A percentile compares a stretch with the other conserved stretches of the same genome.
These are phyloP conservation scores for Psilocybe subaeruginosa DNA, from an alignment of 768 basidiomycete species.

Conservation along the genomic window DNA sequence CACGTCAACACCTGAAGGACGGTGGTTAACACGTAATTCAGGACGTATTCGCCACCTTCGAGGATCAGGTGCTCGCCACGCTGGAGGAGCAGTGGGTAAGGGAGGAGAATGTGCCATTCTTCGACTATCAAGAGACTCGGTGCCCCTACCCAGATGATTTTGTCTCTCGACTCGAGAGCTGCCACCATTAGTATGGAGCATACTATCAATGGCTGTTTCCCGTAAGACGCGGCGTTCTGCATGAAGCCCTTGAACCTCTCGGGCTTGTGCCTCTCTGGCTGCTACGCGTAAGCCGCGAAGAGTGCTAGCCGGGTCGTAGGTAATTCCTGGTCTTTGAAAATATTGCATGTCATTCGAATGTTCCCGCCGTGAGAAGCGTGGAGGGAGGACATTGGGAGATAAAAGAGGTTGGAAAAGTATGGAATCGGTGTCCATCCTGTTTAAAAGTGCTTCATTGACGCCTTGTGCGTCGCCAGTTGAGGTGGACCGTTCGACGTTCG, in stretches of 20 bases:
- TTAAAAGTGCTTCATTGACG: not conserved
- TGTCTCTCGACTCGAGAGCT: constrained; percentile 9
- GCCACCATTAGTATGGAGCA: not conserved
- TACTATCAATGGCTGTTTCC: not conserved
- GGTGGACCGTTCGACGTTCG: not conserved
- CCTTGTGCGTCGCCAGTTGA: not conserved
- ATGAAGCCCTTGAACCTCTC: not conserved
- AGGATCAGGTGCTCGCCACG: constrained; percentile 18
- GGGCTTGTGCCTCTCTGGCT: constrained; percentile 21
- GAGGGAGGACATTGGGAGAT: constrained; percentile 10
- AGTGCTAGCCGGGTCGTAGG: constrained; percentile 21
- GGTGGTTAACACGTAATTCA: constrained; percentile 3
- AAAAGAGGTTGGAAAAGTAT: constrained; percentile 3
- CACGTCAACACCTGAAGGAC: not conserved
- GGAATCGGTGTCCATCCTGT: not conserved
- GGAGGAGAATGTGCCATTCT: not conserved
- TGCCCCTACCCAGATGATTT: not conserved
- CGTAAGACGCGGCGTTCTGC: constrained; percentile 16
- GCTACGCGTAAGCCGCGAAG: constrained; percentile 27
- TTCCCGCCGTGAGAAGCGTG: constrained; percentile 18
- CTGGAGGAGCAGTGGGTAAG: constrained; percentile 1
- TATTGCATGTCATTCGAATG: constrained; percentile 3
- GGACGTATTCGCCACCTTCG: constrained; percentile 26
- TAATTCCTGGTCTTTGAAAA: constrained; percentile 4
- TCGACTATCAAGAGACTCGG: constrained; percentile 2